phyloP scores from a whole-genome alignment of 1,284 basidiomycete genomes.

The Moesziomyces sp. region DNA sequence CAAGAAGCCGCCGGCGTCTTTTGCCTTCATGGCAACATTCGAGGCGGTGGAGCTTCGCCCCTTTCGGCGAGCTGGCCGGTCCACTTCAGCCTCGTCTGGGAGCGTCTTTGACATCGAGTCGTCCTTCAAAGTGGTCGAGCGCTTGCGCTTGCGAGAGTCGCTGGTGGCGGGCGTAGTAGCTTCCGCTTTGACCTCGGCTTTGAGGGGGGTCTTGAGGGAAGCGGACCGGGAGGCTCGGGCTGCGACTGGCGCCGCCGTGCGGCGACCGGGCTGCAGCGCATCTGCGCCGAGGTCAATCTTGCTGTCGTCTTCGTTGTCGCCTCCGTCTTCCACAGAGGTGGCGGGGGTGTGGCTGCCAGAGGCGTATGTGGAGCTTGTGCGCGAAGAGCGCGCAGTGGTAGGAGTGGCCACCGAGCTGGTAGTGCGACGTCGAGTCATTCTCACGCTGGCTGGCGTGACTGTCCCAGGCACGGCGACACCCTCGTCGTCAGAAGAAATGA shows the following conservation, averaged over 20 bases:
- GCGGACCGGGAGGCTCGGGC: slow-evolving; percentile 18
- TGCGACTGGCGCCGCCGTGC: background rate
- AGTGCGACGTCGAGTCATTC: slow-evolving; percentile 11
- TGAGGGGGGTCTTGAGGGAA: slow-evolving; percentile 15
- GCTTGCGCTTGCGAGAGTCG: slow-evolving; percentile 29
- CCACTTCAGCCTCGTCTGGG: slow-evolving; percentile 10
- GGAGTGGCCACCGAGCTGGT: slow-evolving; percentile 28
- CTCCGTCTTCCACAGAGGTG: slow-evolving; percentile 41
- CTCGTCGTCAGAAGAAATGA: slow-evolving; percentile 36
- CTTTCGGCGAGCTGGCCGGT: slow-evolving; percentile 1
- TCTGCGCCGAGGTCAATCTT: background rate
- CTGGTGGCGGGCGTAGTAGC: background rate
- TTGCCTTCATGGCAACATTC: slow-evolving; percentile 4
- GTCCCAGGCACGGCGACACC: background rate
- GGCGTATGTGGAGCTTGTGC: slow-evolving; percentile 29
- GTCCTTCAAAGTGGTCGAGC: background rate
- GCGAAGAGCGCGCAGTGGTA: slow-evolving; percentile 31
- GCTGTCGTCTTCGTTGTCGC: slow-evolving; percentile 17
- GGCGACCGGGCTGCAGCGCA: slow-evolving; percentile 7
- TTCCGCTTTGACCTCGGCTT: slow-evolving; percentile 3
- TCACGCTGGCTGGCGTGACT: slow-evolving; percentile 3
- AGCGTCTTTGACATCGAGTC: slow-evolving; percentile 2
- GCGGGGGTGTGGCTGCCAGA: slow-evolving; percentile 51
- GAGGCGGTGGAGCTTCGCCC: slow-evolving; percentile 11
- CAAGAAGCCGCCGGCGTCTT: background rate